These are phyloP conservation scores for Stropharia rugosoannulata DNA, from an alignment of 768 basidiomycete species.

Conservation along the genomic window DNA sequence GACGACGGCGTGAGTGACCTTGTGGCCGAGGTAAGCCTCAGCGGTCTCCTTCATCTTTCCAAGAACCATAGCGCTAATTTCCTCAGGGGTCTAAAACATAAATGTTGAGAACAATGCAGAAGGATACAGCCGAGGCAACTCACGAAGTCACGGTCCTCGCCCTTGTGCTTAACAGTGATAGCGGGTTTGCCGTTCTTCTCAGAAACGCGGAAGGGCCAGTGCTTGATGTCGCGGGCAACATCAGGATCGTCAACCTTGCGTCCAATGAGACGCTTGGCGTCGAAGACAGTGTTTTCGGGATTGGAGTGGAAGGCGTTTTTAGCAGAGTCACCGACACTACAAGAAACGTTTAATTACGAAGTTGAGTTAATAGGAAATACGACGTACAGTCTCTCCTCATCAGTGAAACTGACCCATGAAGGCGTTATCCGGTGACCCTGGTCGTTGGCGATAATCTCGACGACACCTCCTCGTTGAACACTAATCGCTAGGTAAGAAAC, in stretches of 20 bases:
- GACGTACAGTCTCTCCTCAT: constrained; percentile 69
- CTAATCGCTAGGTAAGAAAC: constrained; percentile 31
- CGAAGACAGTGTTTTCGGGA: constrained; percentile 92
- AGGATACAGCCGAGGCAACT: constrained; percentile 26
- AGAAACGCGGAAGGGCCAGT: constrained; percentile 87
- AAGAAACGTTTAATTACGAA: constrained; percentile 16
- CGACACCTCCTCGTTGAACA: constrained; percentile 82
- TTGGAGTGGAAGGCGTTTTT: constrained; percentile 96
- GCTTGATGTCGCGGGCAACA: constrained; percentile 80
- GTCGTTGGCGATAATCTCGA: constrained; percentile 90
- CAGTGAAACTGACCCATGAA: constrained; percentile 81
- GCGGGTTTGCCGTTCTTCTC: constrained; percentile 80
- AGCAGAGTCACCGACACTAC: constrained; percentile 86
- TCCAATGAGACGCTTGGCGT: constrained; percentile 94
- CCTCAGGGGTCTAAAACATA: constrained; percentile 74
- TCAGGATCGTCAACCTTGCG: constrained; percentile 82
- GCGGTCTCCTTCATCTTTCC: constrained; percentile 99
- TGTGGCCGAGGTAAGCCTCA: constrained; percentile 94
- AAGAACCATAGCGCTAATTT: constrained; percentile 94
- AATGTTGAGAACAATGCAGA: neutral
- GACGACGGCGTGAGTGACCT: constrained; percentile 96
- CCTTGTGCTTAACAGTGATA: constrained; percentile 77
- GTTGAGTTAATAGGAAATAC: neutral
- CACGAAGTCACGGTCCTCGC: constrained; percentile 81
- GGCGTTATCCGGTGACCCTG: constrained; percentile 89